These are phyloP conservation scores for Aquilaria yunnanensis DNA, from an alignment of 345 rosid species.

Conservation along the genomic window DNA sequence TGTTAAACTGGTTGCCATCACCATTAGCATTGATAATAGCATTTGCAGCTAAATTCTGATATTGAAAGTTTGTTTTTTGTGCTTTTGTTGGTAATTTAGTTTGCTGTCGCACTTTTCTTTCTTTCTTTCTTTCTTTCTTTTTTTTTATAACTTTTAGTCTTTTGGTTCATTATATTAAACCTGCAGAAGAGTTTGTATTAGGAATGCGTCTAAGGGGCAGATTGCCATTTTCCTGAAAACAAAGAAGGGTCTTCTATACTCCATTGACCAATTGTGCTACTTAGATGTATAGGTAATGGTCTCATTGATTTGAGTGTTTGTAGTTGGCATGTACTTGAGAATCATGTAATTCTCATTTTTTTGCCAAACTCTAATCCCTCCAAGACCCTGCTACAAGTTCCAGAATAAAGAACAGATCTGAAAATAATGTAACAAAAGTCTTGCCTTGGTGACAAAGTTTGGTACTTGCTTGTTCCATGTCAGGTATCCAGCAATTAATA, in stretches of 20 bases:
- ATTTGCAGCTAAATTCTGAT: not conserved
- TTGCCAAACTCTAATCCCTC: not conserved
- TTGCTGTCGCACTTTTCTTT: no score
- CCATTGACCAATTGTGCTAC: no score
- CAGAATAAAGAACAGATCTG: not conserved
- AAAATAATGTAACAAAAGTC: not conserved
- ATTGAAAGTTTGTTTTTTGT: no score
- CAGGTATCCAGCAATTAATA: constrained; percentile 99
- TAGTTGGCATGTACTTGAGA: not conserved
- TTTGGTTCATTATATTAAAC: no score
- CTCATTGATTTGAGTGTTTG: no score
- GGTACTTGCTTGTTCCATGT: constrained; percentile 13
- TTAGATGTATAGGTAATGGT: no score
- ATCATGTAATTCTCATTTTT: not conserved
- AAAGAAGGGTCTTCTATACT: not conserved
- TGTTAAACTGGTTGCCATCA: not conserved
- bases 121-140: no score
- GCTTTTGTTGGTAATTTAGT: no score
- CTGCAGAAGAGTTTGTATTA: no score
- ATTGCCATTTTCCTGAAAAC: not conserved
- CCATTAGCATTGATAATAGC: not conserved
- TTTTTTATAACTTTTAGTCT: no score
- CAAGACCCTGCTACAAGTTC: not conserved
- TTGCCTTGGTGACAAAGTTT: not conserved
- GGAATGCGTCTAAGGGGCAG: not conserved